Conservation (phyloP, 2,329 filamentous ascomycete genomes). For the Dothistroma septosporum region DNA sequence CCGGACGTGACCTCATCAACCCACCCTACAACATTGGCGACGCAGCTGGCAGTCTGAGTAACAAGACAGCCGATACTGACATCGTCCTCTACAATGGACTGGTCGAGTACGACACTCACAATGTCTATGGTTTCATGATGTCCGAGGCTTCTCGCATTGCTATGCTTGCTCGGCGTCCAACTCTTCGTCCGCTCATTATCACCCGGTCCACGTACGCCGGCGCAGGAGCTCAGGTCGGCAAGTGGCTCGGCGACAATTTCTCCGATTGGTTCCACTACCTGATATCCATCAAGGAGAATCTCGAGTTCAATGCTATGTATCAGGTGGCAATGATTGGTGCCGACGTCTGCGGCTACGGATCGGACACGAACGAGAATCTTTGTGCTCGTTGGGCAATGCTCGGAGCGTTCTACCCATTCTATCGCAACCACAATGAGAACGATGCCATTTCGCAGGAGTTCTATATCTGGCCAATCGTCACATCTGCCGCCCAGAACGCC, state of each 20-base stretch:
- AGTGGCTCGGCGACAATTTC: slow-evolving; percentile 58
- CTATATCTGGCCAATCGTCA: slow-evolving; percentile 63
- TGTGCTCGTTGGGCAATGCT: slow-evolving; percentile 73
- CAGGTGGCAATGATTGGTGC: slow-evolving; percentile 47
- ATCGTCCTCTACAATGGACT: slow-evolving; percentile 64
- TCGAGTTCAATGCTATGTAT: slow-evolving; percentile 46
- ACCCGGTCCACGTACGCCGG: slow-evolving; percentile 74
- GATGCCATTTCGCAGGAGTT: slow-evolving; percentile 61
- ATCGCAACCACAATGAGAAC: slow-evolving; percentile 65
- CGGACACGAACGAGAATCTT: slow-evolving; percentile 62
- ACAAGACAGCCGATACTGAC: slow-evolving; percentile 59
- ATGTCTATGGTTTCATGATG: slow-evolving; percentile 75
- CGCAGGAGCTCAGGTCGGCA: slow-evolving; percentile 57
- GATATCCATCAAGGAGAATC: slow-evolving; percentile 40
- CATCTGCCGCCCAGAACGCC: slow-evolving; percentile 61
- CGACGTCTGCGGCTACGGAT: slow-evolving; percentile 74
- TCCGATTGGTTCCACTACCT: slow-evolving; percentile 45
- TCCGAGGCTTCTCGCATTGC: slow-evolving; percentile 59
- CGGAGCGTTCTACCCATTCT: slow-evolving; percentile 71
- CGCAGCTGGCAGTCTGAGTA: slow-evolving; percentile 46
- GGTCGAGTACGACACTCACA: slow-evolving; percentile 70
- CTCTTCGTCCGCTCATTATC: slow-evolving; percentile 64
- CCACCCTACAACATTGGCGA: slow-evolving; percentile 65
- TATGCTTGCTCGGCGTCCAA: slow-evolving; percentile 63
- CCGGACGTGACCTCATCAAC: slow-evolving; percentile 59